Base-by-base conservation (phyloP, 148 eudicot species). In the Dianthus caryophyllus region DNA sequence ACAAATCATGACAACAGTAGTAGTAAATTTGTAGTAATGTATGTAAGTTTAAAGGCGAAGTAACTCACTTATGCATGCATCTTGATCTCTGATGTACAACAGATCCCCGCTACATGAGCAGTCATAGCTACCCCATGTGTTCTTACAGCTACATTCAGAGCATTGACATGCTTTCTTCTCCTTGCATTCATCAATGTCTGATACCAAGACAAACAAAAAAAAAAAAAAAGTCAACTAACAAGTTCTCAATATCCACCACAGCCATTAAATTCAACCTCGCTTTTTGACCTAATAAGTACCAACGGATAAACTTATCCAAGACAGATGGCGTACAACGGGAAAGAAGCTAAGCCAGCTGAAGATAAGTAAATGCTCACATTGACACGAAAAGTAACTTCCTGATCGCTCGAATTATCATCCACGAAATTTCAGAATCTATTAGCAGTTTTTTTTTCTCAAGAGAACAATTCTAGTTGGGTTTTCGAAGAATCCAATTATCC, bases 61-160 rank as follows among this genome's bases (percentile, higher is more conserved):
- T 10, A 68, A 71, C 92, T 73, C 73, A 93, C 98, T 84, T 81
- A 93, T 89, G 80, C 98, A 93, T 52, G 95, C 86, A 76, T 89
- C 98, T 61, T 89, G 96, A 64, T 93, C 98, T 69, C 77, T 81
- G 44, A 89, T 89, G 69, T 93, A 93, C 82, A 93, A 68, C 26
- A 83, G 86, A 70, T 82, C 90, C 58, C 95, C 83, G 60, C 84
- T 79, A 65, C 98, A 93, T 67, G 80, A 64, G 76, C 98, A 93
- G 0, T 89, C 90, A 44, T 89, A 94, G 83, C 97, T 90, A 41
- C 99, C 98, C 99, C 99, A 94, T 22, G 88, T 90, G 76, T 94
- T 82, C 81, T 82, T 90, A 81, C 98, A 94, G 84, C 78, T 84
- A 84, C 98, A 94, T 73, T 90, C 90, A 46, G 92, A 63, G 73